A percentile compares a stretch with the other conserved stretches of the same genome.
These are phyloP conservation scores for Coemansia sp. DNA, from an alignment of 192 early-diverging fungal species.

Conservation along the genomic window DNA sequence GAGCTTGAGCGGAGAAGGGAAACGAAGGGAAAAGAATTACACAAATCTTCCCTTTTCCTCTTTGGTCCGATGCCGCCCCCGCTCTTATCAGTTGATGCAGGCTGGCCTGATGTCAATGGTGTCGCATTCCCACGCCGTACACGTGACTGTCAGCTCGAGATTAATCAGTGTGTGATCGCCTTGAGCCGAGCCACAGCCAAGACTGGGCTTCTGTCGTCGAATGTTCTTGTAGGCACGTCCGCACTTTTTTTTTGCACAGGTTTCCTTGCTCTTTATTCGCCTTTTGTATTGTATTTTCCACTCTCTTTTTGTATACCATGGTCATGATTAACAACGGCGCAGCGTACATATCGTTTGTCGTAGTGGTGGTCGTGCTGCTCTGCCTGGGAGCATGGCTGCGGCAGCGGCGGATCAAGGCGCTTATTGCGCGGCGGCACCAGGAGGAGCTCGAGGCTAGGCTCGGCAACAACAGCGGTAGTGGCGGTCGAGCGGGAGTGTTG, in stretches of 20 bases:
- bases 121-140: not conserved
- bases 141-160: too few species aligned
- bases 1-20: too few species aligned
- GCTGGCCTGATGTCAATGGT: too few species aligned
- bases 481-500: too few species aligned
- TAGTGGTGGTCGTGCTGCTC: not conserved
- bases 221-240: not conserved
- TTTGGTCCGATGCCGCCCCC: too few species aligned
- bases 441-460: not conserved
- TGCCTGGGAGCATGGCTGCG: constrained; percentile 3
- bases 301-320: not conserved
- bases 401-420: constrained; percentile 9
- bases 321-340: not conserved
- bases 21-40: too few species aligned
- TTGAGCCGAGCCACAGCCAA: not conserved
- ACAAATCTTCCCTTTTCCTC: too few species aligned
- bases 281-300: constrained; percentile 2
- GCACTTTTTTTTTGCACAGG: not conserved
- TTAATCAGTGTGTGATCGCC: not conserved
- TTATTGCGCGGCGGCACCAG: not conserved
- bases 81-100: too few species aligned
- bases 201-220: not conserved
- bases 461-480: not conserved
- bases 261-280: not conserved
- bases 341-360: constrained; percentile 20